These are phyloP conservation scores for Cordyceps pruinosa DNA, from an alignment of 2,329 filamentous ascomycete genomes.

Conservation along the genomic window DNA sequence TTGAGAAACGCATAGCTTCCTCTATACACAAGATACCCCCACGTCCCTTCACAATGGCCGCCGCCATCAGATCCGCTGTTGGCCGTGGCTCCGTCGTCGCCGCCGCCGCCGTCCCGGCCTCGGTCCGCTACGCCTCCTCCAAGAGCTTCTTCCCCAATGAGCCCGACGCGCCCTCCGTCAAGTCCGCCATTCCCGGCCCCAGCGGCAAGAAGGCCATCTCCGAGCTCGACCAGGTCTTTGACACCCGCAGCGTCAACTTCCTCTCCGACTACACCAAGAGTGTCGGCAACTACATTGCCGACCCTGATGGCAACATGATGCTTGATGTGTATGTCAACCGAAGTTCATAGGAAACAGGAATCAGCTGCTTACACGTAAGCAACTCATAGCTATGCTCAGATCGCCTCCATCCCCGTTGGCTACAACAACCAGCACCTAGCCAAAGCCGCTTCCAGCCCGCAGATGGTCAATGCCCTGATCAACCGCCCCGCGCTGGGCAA, in stretches of 20 bases:
- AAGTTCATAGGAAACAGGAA: background rate
- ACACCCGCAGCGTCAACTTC: constrained; percentile 81
- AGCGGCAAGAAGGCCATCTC: constrained; percentile 61
- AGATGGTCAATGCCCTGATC: constrained; percentile 75
- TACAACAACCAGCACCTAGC: constrained; percentile 82
- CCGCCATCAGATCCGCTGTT: constrained; percentile 10
- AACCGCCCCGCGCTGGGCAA: constrained; percentile 87
- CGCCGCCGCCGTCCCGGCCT: constrained; percentile 15
- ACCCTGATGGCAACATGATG: constrained; percentile 63
- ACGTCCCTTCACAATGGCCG: background rate
- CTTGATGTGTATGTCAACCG: constrained; percentile 57
- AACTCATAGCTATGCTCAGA: constrained; percentile 66
- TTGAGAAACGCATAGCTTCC: background rate
- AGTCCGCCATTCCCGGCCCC: constrained; percentile 66
- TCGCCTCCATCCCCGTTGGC: constrained; percentile 84
- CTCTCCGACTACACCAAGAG: constrained; percentile 68
- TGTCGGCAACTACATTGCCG: constrained; percentile 72
- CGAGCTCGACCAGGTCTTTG: constrained; percentile 72
- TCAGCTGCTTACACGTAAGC: background rate
- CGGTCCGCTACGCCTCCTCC: constrained; percentile 25
- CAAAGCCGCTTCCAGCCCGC: constrained; percentile 62
- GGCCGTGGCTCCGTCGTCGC: background rate
- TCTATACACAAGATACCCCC: background rate
- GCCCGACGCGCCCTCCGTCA: constrained; percentile 45
- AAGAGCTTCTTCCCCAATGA: constrained; percentile 41